phyloP scores from a whole-genome alignment of 257 asterid species.

The Eucommia ulmoides region DNA sequence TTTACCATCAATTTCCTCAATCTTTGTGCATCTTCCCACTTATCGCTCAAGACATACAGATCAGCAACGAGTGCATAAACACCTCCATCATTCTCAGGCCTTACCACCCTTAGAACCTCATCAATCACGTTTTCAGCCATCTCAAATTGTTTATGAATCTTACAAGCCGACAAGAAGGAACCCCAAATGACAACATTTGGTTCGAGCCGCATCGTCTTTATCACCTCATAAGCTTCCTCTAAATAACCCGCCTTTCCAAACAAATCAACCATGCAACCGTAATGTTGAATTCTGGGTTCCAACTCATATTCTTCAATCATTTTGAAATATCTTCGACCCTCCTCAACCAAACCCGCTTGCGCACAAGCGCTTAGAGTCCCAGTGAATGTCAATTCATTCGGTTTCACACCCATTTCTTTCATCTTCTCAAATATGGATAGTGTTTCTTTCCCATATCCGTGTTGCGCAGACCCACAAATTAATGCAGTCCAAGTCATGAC shows the following conservation, averaged over 20 bases:
- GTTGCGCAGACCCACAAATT: slow-evolving; percentile 43
- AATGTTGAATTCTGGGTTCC: slow-evolving; percentile 49
- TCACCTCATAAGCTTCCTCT: slow-evolving; percentile 46
- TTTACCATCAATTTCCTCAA: slow-evolving; percentile 34
- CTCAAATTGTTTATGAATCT: slow-evolving; percentile 39
- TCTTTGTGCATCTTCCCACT: slow-evolving; percentile 42
- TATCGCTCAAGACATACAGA: slow-evolving; percentile 34
- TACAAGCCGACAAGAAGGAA: slow-evolving; percentile 52
- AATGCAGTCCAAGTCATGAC: slow-evolving; percentile 62
- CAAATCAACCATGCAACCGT: slow-evolving; percentile 65
- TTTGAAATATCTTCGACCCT: slow-evolving; percentile 45
- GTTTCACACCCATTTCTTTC: slow-evolving; percentile 31
- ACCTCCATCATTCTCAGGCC: slow-evolving; percentile 54
- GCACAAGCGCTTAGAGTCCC: slow-evolving; percentile 56
- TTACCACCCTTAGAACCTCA: slow-evolving; percentile 32
- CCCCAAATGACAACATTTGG: slow-evolving; percentile 62
- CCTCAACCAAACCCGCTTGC: slow-evolving; percentile 45
- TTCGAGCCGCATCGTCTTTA: slow-evolving; percentile 33
- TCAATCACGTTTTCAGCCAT: slow-evolving; percentile 48
- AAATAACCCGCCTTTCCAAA: slow-evolving; percentile 52
- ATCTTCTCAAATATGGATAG: slow-evolving; percentile 33
- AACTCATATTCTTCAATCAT: slow-evolving; percentile 32
- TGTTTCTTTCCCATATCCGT: slow-evolving; percentile 34
- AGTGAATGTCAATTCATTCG: slow-evolving; percentile 62
- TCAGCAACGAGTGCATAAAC: slow-evolving; percentile 46